Percentiles rank a stretch among this genome's conserved stretches.
Evolutionary conservation across 129 eudicot species (phyloP).

Genomic region (Saposhnikovia divaricata): DNA sequence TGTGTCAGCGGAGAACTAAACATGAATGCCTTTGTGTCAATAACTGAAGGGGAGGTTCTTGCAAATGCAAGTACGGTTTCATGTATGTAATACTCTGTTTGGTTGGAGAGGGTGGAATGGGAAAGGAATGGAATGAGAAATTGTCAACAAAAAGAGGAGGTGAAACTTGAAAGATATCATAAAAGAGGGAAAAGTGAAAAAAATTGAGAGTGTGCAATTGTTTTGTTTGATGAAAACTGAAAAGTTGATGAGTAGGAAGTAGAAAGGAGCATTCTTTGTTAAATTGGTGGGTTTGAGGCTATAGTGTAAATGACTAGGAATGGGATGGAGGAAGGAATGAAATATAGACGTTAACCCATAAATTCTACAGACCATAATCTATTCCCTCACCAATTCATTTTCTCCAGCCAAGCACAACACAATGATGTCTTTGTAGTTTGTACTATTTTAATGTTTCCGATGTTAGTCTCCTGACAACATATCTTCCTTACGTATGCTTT

Average conservation of each 20-base stretch:
- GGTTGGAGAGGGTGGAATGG: neutral
- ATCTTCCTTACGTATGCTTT: neutral
- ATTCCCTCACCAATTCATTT: neutral
- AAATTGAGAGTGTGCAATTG: neutral
- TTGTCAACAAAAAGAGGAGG: neutral
- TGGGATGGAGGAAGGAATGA: too few relatives aligned
- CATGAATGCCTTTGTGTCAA: neutral
- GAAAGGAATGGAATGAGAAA: too few relatives aligned
- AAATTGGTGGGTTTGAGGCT: neutral
- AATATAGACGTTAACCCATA: neutral
- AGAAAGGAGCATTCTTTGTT: neutral
- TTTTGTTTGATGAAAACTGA: too few relatives aligned
- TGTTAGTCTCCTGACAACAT: neutral
- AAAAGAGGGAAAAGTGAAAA: neutral
- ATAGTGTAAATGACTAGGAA: neutral
- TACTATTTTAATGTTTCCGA: neutral
- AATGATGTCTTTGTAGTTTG: neutral
- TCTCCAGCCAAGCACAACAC: neutral
- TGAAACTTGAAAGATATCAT: too few relatives aligned
- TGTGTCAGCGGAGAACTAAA: neutral
- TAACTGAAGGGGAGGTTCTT: neutral
- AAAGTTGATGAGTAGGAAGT: too few relatives aligned
- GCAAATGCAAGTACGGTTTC: neutral
- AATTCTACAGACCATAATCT: neutral
- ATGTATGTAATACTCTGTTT: neutral